phyloP scores from a whole-genome alignment of 495 filamentous ascomycete species.

The Aspergillus haitiensis region DNA sequence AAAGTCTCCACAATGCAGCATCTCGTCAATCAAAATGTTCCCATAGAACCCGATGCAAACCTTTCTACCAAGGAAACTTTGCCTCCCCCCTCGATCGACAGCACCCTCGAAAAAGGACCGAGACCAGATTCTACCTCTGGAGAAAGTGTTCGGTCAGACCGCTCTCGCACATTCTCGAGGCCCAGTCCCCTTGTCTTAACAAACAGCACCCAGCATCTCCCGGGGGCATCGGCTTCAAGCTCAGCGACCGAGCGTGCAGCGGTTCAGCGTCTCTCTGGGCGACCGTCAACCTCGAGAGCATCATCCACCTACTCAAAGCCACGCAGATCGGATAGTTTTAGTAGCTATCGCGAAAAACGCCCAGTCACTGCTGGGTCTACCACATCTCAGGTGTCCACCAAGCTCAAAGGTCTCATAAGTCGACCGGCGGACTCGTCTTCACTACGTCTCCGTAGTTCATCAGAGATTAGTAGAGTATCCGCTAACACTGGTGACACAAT shows the following conservation, averaged over 20 bases:
- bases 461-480: constrained; percentile 46
- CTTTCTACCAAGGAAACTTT: constrained; percentile 21
- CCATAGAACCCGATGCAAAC: constrained; percentile 25
- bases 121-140: constrained; percentile 35
- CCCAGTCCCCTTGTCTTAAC: constrained; percentile 32
- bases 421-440: constrained; percentile 27
- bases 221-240: constrained; percentile 18
- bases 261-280: constrained; percentile 48
- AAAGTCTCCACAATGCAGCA: constrained; percentile 27
- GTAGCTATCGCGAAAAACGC: constrained; percentile 50
- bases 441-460: constrained; percentile 46
- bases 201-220: constrained; percentile 26
- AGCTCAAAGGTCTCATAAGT: constrained; percentile 53
- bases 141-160: constrained; percentile 39
- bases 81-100: constrained; percentile 17
- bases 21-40: constrained; percentile 24
- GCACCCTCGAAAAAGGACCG: constrained; percentile 10
- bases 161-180: constrained; percentile 30
- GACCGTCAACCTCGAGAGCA: constrained; percentile 36
- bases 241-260: constrained; percentile 46
- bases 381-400: constrained; percentile 53
- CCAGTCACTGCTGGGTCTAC: constrained; percentile 56
- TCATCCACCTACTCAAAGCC: constrained; percentile 34
- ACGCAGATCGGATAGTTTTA: constrained; percentile 45
- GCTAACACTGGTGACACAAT: constrained; percentile 38